These are phyloP conservation scores for Veloporphyrellus conicus DNA, from an alignment of 1,284 basidiomycete species.

Conservation along the genomic window DNA sequence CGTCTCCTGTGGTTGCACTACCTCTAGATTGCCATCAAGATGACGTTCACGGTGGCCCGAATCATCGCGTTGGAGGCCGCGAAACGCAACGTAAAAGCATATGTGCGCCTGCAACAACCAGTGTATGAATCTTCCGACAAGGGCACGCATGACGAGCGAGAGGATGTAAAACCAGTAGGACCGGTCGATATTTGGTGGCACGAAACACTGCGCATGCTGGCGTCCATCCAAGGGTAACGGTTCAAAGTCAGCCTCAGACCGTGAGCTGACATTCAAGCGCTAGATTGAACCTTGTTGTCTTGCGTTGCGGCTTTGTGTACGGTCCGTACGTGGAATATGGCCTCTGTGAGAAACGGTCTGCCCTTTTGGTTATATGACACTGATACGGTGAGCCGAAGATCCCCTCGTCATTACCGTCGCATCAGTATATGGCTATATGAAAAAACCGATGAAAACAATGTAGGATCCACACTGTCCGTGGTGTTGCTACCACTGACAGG, in stretches of 20 bases:
- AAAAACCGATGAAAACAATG: slow-evolving; percentile 85
- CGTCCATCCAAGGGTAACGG: slow-evolving; percentile 62
- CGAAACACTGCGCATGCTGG: slow-evolving; percentile 74
- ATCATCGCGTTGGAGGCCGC: slow-evolving; percentile 67
- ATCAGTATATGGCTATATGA: slow-evolving; percentile 79
- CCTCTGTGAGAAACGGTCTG: slow-evolving; percentile 43
- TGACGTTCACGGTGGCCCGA: slow-evolving; percentile 71
- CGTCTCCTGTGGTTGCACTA: slow-evolving; percentile 2
- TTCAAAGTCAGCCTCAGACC: background rate
- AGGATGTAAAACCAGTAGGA: slow-evolving; percentile 70
- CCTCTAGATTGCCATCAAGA: slow-evolving; percentile 68
- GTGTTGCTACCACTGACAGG: slow-evolving; percentile 3
- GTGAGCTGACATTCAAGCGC: slow-evolving; percentile 7
- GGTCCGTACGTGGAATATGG: slow-evolving; percentile 73
- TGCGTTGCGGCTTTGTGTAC: slow-evolving; percentile 69
- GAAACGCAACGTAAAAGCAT: slow-evolving; percentile 65
- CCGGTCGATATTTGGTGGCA: slow-evolving; percentile 86
- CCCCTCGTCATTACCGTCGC: slow-evolving; percentile 70
- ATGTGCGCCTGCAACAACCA: slow-evolving; percentile 75
- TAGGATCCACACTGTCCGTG: slow-evolving; percentile 36
- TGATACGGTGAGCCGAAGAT: slow-evolving; percentile 15
- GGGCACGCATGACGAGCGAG: slow-evolving; percentile 64
- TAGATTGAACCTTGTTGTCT: slow-evolving; percentile 77
- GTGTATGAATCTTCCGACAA: slow-evolving; percentile 78
- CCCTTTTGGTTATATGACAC: slow-evolving; percentile 11